Conservation (phyloP, 768 basidiomycete genomes). For the Brasilioporus rufonigricans region DNA sequence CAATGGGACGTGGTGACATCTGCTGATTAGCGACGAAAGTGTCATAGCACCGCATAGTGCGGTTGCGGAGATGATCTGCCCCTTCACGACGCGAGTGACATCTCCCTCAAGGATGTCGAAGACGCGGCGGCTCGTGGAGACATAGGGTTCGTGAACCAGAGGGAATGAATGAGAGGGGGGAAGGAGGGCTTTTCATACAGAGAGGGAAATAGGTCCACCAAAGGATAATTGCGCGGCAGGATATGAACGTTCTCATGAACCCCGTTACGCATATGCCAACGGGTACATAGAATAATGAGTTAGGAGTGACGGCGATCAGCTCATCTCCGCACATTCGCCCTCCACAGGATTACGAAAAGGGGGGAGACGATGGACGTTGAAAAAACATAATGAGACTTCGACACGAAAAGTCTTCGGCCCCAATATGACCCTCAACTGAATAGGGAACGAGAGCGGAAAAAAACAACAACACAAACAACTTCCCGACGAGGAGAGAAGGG, state of each 20-base stretch:
- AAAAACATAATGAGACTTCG: neutral
- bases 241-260: constrained; percentile 12
- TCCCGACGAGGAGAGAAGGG: constrained; percentile 4
- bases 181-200: constrained; percentile 1
- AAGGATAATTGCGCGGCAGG: constrained; percentile 2
- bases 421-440: constrained; percentile 1
- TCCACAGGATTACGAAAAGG: constrained; percentile 18
- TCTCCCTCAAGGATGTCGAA: neutral
- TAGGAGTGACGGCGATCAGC: constrained; percentile 29
- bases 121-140: neutral
- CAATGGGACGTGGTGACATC: constrained; percentile 6
- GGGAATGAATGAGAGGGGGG: constrained; percentile 1
- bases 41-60: constrained; percentile 9
- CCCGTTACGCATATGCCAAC: constrained; percentile 11
- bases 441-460: constrained; percentile 6
- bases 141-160: neutral
- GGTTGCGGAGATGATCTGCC: constrained; percentile 14
- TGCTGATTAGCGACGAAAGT: constrained; percentile 4
- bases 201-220: neutral
- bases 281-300: constrained; percentile 11
- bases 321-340: constrained; percentile 25
- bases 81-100: constrained; percentile 2
- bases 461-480: neutral
- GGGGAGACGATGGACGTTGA: neutral
- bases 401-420: neutral